These are phyloP conservation scores for Coemansia javaensis DNA, from an alignment of 192 early-diverging fungal species.

Conservation along the genomic window DNA sequence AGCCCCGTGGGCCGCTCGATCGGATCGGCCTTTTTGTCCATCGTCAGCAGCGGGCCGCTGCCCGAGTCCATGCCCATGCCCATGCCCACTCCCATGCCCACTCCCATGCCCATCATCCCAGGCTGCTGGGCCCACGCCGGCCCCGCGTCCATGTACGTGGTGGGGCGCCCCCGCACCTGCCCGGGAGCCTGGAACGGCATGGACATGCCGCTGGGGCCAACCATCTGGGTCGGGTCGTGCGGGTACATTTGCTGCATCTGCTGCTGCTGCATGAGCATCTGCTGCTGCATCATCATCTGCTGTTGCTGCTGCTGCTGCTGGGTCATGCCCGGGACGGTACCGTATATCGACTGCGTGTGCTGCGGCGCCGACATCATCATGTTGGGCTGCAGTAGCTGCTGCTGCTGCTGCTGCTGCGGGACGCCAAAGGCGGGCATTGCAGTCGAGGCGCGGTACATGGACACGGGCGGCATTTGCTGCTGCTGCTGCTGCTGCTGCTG, in stretches of 20 bases:
- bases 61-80: slow-evolving; percentile 32
- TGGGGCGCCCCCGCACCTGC: slow-evolving; percentile 24
- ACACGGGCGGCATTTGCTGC: slow-evolving; percentile 18
- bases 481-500: slow-evolving; percentile 23
- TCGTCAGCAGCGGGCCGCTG: slow-evolving; percentile 46
- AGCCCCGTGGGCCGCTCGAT: slow-evolving; percentile 46
- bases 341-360: slow-evolving; percentile 41
- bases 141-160: slow-evolving; percentile 39
- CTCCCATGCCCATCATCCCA: slow-evolving; percentile 15
- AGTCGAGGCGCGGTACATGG: slow-evolving; percentile 36
- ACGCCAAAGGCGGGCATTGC: slow-evolving; percentile 18
- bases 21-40: slow-evolving; percentile 49
- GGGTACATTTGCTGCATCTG: slow-evolving; percentile 45
- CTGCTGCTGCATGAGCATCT: too few species aligned
- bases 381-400: slow-evolving; percentile 12
- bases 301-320: too few species aligned
- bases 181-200: slow-evolving; percentile 33
- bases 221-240: slow-evolving; percentile 25
- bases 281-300: too few species aligned
- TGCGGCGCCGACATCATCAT: slow-evolving; percentile 20
- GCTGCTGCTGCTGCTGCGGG: slow-evolving; percentile 23
- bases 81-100: not conserved
- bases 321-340: slow-evolving; percentile 19
- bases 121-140: slow-evolving; percentile 42
- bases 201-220: slow-evolving; percentile 18